Conservation (phyloP, 2,329 filamentous ascomycete species). For the Thermothelomyces thermophilus region DNA sequence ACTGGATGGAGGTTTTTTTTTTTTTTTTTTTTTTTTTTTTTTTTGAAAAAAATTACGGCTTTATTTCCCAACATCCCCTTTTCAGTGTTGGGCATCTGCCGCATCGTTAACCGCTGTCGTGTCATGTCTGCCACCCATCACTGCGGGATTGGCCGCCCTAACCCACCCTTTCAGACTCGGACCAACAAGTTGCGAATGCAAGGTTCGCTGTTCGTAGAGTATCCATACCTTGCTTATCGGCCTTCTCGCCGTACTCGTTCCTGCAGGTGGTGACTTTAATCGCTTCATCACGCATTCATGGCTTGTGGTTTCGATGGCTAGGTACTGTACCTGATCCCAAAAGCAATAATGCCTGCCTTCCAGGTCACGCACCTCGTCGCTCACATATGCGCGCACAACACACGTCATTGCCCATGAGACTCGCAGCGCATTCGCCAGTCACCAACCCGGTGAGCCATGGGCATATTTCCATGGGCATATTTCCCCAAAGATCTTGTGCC, state of each 20-base stretch:
- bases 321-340: too few species aligned
- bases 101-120: conserved; percentile 11
- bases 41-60: neutral
- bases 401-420: too few species aligned
- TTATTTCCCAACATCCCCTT: too few species aligned
- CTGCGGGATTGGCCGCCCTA: conserved; percentile 6
- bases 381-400: too few species aligned
- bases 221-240: neutral
- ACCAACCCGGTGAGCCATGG: too few species aligned
- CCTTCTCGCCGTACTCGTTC: neutral
- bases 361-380: too few species aligned
- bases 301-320: too few species aligned
- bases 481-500: too few species aligned
- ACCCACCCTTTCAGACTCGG: neutral
- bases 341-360: too few species aligned
- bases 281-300: too few species aligned
- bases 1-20: conserved; percentile 6
- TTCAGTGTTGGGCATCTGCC: neutral
- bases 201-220: neutral
- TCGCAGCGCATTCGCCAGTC: too few species aligned
- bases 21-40: neutral
- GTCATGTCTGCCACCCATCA: conserved; percentile 12
- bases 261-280: neutral
- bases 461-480: too few species aligned
- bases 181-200: neutral